Percentiles rank a stretch among this genome's conserved stretches.
Evolutionary conservation across 2,329 filamentous ascomycete species (phyloP).

Genomic region (Ophiosphaerella narmari): DNA sequence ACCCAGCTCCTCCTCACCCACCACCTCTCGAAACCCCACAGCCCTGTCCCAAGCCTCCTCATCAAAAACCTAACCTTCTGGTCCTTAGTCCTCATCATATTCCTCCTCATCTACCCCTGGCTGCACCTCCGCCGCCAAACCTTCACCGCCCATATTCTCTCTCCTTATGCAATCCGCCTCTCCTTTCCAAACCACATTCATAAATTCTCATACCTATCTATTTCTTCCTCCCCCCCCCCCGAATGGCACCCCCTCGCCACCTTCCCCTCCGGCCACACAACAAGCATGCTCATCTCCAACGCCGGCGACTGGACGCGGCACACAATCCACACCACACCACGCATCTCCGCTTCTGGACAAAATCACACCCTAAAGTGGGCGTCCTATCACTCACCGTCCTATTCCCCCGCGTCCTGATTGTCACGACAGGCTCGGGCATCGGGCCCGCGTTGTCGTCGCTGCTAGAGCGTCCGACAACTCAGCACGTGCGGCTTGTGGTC

Average conservation of each 20-base stretch:
- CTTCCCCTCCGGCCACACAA: conserved; percentile 26
- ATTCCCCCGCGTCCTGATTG: conserved; percentile 37
- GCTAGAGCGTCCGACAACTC: conserved; percentile 54
- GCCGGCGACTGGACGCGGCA: conserved; percentile 42
- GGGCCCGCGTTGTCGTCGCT: conserved; percentile 55
- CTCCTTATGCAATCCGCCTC: conserved; percentile 72
- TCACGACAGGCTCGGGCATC: conserved; percentile 44
- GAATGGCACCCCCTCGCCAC: conserved; percentile 48
- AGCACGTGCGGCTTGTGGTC: conserved; percentile 69
- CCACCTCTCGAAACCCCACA: not conserved
- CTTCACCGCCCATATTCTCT: conserved; percentile 70
- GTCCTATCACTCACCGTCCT: conserved; percentile 38
- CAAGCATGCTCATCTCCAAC: conserved; percentile 39
- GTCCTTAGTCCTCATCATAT: conserved; percentile 68
- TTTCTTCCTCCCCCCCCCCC: conserved; percentile 32
- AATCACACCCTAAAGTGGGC: conserved; percentile 30
- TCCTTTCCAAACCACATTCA: conserved; percentile 48
- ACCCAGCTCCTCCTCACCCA: conserved; percentile 21
- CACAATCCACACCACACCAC: conserved; percentile 11
- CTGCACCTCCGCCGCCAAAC: conserved; percentile 68
- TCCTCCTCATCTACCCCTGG: conserved; percentile 74
- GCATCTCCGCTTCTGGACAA: conserved; percentile 25
- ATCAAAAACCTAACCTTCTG: conserved; percentile 56
- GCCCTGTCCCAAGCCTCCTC: conserved; percentile 2
- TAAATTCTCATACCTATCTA: conserved; percentile 38